Conservation (phyloP, 495 filamentous ascomycete genomes). For the Hyaloscypha hepaticicola region DNA sequence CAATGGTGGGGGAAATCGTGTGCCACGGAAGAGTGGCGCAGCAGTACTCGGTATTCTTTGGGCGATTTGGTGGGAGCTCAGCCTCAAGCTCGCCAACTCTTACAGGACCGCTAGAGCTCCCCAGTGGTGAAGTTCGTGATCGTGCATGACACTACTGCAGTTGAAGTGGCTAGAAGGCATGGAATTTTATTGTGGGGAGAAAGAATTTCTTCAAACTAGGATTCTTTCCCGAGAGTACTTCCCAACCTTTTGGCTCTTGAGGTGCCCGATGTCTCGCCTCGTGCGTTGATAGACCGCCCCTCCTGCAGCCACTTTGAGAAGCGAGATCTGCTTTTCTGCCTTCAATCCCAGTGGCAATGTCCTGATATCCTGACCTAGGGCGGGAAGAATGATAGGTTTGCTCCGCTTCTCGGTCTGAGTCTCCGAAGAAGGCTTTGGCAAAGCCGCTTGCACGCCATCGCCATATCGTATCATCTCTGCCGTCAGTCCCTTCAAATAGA, state of each 20-base stretch:
- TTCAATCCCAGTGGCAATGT: conserved; percentile 73
- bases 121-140: conserved; percentile 1
- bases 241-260: conserved; percentile 68
- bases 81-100: conserved; percentile 3
- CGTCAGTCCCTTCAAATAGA: conserved; percentile 64
- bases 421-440: conserved; percentile 1
- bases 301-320: conserved; percentile 56
- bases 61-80: conserved; percentile 5
- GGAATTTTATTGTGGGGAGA: conserved; percentile 3
- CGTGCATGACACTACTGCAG: conserved; percentile 12
- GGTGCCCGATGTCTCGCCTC: conserved; percentile 65
- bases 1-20: not conserved
- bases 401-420: conserved; percentile 18
- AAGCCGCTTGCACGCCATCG: conserved; percentile 42
- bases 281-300: conserved; percentile 64
- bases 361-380: conserved; percentile 19
- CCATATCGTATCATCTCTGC: conserved; percentile 69
- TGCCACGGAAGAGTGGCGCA: conserved; percentile 21
- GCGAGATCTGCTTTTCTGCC: conserved; percentile 51
- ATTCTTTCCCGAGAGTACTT: conserved; percentile 78
- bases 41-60: conserved; percentile 18
- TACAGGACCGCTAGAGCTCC: conserved; percentile 6
- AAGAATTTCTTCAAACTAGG: conserved; percentile 46
- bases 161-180: conserved; percentile 7
- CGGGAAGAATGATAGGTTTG: conserved; percentile 30